These are phyloP conservation scores for Podila epigama DNA, from an alignment of 192 early-diverging fungal species.

Conservation along the genomic window DNA sequence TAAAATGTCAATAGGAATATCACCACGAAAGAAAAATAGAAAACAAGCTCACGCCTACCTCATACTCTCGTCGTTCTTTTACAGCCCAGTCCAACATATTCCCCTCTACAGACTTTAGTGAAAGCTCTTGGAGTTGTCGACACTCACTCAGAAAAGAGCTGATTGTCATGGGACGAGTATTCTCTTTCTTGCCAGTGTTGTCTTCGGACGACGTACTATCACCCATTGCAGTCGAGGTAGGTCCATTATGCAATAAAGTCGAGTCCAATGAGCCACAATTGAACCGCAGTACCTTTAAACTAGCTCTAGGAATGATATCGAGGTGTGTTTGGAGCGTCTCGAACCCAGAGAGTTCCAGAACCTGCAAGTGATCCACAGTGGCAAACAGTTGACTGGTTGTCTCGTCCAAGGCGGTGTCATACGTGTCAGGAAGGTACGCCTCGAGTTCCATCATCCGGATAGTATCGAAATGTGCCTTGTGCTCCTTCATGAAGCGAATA, in stretches of 20 bases:
- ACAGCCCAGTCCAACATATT: conserved; percentile 44
- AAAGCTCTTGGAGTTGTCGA: conserved; percentile 32
- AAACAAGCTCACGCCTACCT: too few species aligned
- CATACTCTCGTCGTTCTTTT: conserved; percentile 20
- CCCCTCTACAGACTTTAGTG: conserved; percentile 26
- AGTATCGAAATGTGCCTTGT: conserved; percentile 37
- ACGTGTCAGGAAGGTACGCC: conserved; percentile 24
- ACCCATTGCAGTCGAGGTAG: background rate
- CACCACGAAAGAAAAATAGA: background rate
- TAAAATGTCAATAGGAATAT: too few species aligned
- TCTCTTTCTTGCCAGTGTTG: background rate
- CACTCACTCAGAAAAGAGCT: conserved; percentile 32
- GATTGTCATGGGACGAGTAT: background rate
- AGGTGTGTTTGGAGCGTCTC: conserved; percentile 11
- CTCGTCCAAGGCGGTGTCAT: conserved; percentile 27
- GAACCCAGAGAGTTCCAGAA: conserved; percentile 34
- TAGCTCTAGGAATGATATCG: conserved; percentile 8
- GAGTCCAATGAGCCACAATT: conserved; percentile 29
- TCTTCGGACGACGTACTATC: background rate
- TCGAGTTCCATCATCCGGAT: conserved; percentile 36
- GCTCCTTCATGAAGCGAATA: conserved; percentile 30
- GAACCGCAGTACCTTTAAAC: conserved; percentile 29
- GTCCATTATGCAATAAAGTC: background rate
- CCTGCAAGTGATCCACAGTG: conserved; percentile 21
- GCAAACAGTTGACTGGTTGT: conserved; percentile 15